Evolutionary conservation across 2,329 filamentous ascomycete species (phyloP), one percentile per base, ranked within the genome.

Genomic region (Ambrosiella cleistominuta): DNA sequence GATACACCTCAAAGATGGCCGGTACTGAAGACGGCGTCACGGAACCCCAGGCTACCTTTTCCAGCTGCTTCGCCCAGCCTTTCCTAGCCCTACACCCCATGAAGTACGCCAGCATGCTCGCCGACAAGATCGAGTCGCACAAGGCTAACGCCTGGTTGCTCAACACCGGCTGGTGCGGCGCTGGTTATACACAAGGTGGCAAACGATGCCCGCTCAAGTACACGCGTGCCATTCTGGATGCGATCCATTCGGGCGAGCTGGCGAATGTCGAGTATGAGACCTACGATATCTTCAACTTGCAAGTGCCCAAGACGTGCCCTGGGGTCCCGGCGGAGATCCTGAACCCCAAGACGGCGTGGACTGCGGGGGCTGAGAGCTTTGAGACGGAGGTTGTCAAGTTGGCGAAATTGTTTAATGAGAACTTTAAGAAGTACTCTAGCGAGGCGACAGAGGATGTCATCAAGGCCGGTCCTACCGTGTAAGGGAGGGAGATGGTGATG

Each of bases 1-100:
- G 93, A 66, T 98, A 98, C 80, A 98, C 93, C 63, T 97, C 91
- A 69, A 98, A 98, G 84, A 98, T 98, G 93, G 93, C 93, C 64
- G 93, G 93, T 68, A 98, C 93, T 39, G 93, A 98, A 76, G 88
- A 96, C 64, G 93, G 93, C 68, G 83, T 98, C 64, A 94, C 87
- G 8, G 93, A 98, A 75, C 93, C 93, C 63, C 88, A 97, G 75
- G 93, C 93, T 27, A 98, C 93, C 67, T 98, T 98, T 83, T 97
- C 90, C 35, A 94, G 90, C 57, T 98, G 93, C 82, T 98, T 98
- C 74, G 93, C 93, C 59, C 93, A 98, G 76, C 93, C 93, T 62
- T 98, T 98, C 88, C 78, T 98, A 67, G 93, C 93, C 47, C 84
- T 98, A 60, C 93, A 98, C 80, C 93, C 93, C 66, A 98, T 98